Evolutionary conservation across 371 early-diverging fungal genomes (phyloP).

Genomic region (Haplosporangium sp.): DNA sequence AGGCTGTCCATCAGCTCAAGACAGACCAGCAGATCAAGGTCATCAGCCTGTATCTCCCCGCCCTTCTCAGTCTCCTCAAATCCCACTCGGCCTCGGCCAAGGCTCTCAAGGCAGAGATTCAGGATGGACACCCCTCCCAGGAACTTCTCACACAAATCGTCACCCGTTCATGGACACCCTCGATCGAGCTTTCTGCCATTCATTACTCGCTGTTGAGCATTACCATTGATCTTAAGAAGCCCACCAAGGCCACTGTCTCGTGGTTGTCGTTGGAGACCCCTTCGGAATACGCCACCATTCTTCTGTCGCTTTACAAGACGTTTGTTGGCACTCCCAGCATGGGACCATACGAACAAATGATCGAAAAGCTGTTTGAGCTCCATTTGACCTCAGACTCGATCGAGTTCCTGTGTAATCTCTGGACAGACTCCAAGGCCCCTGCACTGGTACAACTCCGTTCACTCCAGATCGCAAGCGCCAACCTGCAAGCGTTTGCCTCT

Average conservation of each 20-base stretch:
- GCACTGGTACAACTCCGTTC: conserved; percentile 65
- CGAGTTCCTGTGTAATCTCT: conserved; percentile 73
- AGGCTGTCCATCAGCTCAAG: conserved; percentile 25
- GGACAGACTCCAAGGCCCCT: conserved; percentile 60
- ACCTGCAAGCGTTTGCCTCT: conserved; percentile 61
- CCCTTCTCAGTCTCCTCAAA: conserved; percentile 27
- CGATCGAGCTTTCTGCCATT: conserved; percentile 34
- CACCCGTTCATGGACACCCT: conserved; percentile 38
- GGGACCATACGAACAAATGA: conserved; percentile 62
- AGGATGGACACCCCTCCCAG: conserved; percentile 43
- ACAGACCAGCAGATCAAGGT: conserved; percentile 42
- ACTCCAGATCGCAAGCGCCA: conserved; percentile 72
- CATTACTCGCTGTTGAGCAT: conserved; percentile 52
- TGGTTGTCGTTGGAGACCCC: conserved; percentile 44
- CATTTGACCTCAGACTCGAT: conserved; percentile 69
- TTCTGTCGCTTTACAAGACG: conserved; percentile 57
- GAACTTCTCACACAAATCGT: conserved; percentile 39
- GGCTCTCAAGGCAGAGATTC: conserved; percentile 15
- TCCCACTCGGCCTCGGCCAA: conserved; percentile 19
- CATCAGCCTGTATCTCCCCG: conserved; percentile 27
- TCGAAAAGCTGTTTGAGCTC: conserved; percentile 63
- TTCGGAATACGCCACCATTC: conserved; percentile 39
- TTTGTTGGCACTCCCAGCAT: conserved; percentile 59
- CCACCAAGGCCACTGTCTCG: conserved; percentile 18
- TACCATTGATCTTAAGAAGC: conserved; percentile 44